Percentiles rank a stretch among this genome's conserved stretches.
Evolutionary conservation across 2,329 filamentous ascomycete genomes (phyloP).

Genomic region (Fusarium miscanthi): DNA sequence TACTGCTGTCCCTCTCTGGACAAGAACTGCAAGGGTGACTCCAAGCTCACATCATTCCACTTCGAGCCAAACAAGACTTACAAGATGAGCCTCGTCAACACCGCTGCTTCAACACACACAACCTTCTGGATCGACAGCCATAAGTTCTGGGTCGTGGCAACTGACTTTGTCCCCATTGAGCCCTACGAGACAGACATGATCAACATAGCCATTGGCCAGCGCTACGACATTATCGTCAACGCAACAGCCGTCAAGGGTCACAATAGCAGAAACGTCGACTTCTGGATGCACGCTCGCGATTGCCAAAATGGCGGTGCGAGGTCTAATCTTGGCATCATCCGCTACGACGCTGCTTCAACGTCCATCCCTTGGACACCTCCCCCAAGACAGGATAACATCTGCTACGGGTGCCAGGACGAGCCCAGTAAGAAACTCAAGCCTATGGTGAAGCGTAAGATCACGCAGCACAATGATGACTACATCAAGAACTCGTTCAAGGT

Average conservation of each 20-base stretch:
- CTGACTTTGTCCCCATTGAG: slow-evolving; percentile 4
- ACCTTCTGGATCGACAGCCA: slow-evolving; percentile 3
- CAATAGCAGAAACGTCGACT: background rate
- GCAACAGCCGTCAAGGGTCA: background rate
- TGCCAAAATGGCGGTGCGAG: background rate
- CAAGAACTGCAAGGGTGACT: background rate
- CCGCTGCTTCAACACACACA: background rate
- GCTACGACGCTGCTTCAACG: background rate
- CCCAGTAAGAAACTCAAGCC: background rate
- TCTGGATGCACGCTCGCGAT: slow-evolving; percentile 7
- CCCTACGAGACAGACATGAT: background rate
- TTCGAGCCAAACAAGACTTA: background rate
- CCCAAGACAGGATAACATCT: background rate
- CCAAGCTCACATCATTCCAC: background rate
- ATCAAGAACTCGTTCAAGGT: background rate
- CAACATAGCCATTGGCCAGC: background rate
- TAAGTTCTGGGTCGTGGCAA: background rate
- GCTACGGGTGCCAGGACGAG: background rate
- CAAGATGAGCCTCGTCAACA: slow-evolving; percentile 5
- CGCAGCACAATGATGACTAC: background rate
- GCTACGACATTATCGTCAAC: background rate
- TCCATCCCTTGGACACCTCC: slow-evolving; percentile 4
- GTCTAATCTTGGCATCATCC: background rate
- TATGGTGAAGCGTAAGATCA: background rate
- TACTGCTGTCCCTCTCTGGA: background rate